Conservation (phyloP, 768 basidiomycete genomes). For the Cyathus striatus region DNA sequence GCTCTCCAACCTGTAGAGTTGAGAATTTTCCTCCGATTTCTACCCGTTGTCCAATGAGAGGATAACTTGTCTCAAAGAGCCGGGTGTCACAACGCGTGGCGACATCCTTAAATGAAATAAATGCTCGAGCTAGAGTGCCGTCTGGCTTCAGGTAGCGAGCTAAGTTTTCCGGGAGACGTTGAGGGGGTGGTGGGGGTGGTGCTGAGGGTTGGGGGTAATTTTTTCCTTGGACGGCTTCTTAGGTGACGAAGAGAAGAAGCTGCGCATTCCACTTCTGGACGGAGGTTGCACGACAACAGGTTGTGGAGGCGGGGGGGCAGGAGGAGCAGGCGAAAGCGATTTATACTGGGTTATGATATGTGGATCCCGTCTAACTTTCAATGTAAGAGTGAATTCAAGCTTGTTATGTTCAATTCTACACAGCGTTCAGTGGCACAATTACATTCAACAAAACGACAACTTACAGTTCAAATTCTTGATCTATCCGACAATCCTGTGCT, state of each 20-base stretch:
- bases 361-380: constrained; percentile 83
- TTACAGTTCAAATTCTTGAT: constrained; percentile 89
- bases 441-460: constrained; percentile 19
- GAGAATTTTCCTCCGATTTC: constrained; percentile 54
- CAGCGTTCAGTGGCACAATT: constrained; percentile 1
- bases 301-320: constrained; percentile 24
- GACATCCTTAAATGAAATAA: constrained; percentile 87
- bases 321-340: constrained; percentile 46
- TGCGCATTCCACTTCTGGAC: constrained; percentile 60
- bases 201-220: constrained; percentile 26
- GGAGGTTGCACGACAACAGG: constrained; percentile 27
- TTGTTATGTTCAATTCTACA: constrained; percentile 87
- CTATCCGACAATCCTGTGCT: constrained; percentile 54
- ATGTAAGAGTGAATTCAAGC: constrained; percentile 87
- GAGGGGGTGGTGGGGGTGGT: constrained; percentile 30
- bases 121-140: constrained; percentile 83
- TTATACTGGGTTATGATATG: constrained; percentile 81
- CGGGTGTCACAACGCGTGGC: constrained; percentile 78
- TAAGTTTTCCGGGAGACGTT: constrained; percentile 64
- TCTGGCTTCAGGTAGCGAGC: constrained; percentile 81
- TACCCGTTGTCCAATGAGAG: constrained; percentile 71
- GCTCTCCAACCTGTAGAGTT: constrained; percentile 76
- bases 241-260: constrained; percentile 73
- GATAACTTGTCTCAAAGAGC: constrained; percentile 78
- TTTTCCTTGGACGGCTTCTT: constrained; percentile 56